Base-by-base conservation (phyloP, 108 stramenopile genomes). In the Cyclotella baltica region DNA sequence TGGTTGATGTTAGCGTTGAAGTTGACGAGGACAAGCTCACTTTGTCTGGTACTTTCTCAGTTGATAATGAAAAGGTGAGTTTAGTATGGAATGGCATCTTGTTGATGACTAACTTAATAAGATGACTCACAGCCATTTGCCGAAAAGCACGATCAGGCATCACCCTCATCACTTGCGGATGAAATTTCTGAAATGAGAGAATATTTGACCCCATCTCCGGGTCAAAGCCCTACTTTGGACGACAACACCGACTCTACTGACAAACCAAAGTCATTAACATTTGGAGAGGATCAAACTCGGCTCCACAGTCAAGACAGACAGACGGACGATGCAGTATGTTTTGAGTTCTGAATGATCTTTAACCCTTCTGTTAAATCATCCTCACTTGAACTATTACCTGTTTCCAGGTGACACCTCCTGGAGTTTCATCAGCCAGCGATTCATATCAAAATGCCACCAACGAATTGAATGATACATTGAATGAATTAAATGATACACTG, bases 401-500 rank as follows among this genome's bases (percentile, higher is more conserved):
- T 18, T 61, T 61, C 25, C 22, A 61, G 59, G 10, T 33, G 59
- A 33, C 59, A 9, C 34, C 31, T 13, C 31, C 11, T 11, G 33
- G 34, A 13, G 1, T 16, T 61, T 30, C 33, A 30, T 23, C 11
- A 25, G 23, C 25, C 55, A 55, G 25, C 4, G n/a, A 61, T 30
- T 61, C 59, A 13, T 61, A 61, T 15, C 16, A 61, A 61, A 61
- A 16, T 61, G 33, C 31, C 16, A 61, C 59, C 1, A 6, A 48
- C 47, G 47, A 48, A 48, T 6, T 48, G n/a, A 48, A 48, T 48
- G n/a, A n/a, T n/a, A n/a, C n/a, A n/a, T n/a, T n/a, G n/a, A 33
- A 61, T 33, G 59, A 61, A 34, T 11, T 61, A 31, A 34, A 61
- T 61, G 59, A 61, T 2, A n/a, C n/a, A 31, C 31, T 61, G 55